Evolutionary conservation across 768 basidiomycete genomes (phyloP).

Genomic region (Brasilioporus rufonigricans): DNA sequence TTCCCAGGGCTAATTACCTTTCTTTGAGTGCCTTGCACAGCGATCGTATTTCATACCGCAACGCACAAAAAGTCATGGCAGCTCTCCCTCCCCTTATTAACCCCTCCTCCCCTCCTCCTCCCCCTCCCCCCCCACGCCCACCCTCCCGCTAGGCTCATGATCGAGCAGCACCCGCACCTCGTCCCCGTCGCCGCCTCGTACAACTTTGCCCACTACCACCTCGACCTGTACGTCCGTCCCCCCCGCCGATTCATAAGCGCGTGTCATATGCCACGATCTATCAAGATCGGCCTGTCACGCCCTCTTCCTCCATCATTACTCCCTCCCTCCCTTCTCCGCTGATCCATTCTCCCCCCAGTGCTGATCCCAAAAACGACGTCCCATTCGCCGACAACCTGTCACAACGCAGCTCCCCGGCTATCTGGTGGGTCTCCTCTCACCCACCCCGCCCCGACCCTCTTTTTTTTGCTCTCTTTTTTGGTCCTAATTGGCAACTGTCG

Average conservation of each 20-base stretch:
- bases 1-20: conserved; percentile 35
- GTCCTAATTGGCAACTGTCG: conserved; percentile 14
- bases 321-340: conserved; percentile 2
- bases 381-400: conserved; percentile 47
- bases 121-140: not conserved
- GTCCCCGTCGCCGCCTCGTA: conserved; percentile 48
- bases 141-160: conserved; percentile 42
- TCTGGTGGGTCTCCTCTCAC: conserved; percentile 42
- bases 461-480: conserved; percentile 2
- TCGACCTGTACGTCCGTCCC: conserved; percentile 51
- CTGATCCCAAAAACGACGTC: conserved; percentile 42
- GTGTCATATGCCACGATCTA: conserved; percentile 31
- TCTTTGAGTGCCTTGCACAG: conserved; percentile 33
- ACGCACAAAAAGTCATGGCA: not conserved
- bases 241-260: conserved; percentile 20
- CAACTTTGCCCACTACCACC: conserved; percentile 63
- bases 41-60: conserved; percentile 34
- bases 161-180: conserved; percentile 46
- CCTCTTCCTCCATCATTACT: conserved; percentile 9
- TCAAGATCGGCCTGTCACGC: conserved; percentile 28
- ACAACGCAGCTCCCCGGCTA: conserved; percentile 43
- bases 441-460: conserved; percentile 16
- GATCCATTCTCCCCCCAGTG: conserved; percentile 22
- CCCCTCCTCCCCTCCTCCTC: conserved; percentile 10
- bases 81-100: conserved; percentile 19